Conservation (phyloP, 495 filamentous ascomycete species). For the Penicillium dipodomyicola region DNA sequence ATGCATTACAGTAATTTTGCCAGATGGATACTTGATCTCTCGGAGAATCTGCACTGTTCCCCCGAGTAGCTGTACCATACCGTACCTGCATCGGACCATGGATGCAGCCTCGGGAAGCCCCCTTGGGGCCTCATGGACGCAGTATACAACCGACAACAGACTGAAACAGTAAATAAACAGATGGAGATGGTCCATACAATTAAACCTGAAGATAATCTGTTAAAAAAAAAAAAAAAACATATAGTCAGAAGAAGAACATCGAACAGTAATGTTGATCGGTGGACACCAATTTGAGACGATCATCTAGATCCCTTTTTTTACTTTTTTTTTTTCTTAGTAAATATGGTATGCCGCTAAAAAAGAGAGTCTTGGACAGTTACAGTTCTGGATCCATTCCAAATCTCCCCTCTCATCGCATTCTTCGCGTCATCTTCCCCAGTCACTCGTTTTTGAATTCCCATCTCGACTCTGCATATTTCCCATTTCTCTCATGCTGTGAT, state of each 20-base stretch:
- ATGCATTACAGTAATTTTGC: background rate
- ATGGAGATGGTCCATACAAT: background rate
- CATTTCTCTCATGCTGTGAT: conserved; percentile 20
- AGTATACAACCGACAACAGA: background rate
- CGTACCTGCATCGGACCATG: conserved; percentile 15
- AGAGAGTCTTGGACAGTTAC: background rate
- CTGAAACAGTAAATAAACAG: conserved; percentile 5
- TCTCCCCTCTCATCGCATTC: conserved; percentile 11
- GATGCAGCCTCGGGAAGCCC: conserved; percentile 22
- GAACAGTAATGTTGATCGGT: conserved; percentile 1
- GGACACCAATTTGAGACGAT: conserved; percentile 5
- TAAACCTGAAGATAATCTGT: background rate
- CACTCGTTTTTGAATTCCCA: conserved; percentile 1
- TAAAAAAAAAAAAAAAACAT: background rate
- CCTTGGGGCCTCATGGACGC: conserved; percentile 12
- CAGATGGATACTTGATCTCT: background rate
- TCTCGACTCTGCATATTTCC: conserved; percentile 9
- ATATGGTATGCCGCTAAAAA: conserved; percentile 15
- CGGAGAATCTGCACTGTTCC: background rate
- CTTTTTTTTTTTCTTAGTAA: conserved; percentile 18
- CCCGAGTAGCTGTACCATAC: conserved; percentile 6
- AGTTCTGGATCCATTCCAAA: conserved; percentile 16
- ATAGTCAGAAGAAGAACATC: background rate
- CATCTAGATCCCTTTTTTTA: conserved; percentile 14
- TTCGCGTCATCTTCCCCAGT: conserved; percentile 15